These are phyloP conservation scores for Royoungia palumana DNA, from an alignment of 768 basidiomycete genomes.

Conservation along the genomic window DNA sequence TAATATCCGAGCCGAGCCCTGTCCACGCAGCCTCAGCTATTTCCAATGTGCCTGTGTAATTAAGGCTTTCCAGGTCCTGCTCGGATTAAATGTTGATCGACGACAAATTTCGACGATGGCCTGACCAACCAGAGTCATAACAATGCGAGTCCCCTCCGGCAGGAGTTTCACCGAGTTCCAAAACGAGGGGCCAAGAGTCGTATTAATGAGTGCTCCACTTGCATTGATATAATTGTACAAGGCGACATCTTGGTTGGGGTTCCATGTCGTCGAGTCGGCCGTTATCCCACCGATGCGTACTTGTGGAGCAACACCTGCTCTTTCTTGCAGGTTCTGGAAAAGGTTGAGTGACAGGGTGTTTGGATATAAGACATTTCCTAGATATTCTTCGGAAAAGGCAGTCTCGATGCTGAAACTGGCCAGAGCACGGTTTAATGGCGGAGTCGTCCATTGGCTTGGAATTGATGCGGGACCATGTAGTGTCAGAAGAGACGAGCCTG, in stretches of 20 bases:
- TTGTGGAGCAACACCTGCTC: conserved; percentile 45
- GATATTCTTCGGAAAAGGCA: conserved; percentile 49
- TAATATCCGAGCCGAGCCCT: conserved; percentile 35
- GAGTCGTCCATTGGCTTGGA: conserved; percentile 41
- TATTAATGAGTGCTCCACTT: conserved; percentile 45
- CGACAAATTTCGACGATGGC: background rate
- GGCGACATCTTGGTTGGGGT: conserved; percentile 33
- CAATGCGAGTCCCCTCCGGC: conserved; percentile 46
- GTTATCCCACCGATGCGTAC: conserved; percentile 53
- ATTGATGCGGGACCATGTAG: conserved; percentile 41
- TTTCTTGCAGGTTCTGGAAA: conserved; percentile 43
- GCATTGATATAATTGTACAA: conserved; percentile 43
- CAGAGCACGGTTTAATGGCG: conserved; percentile 41
- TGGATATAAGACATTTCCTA: conserved; percentile 44
- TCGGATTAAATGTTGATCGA: background rate
- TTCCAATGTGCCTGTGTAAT: conserved; percentile 39
- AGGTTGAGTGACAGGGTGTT: conserved; percentile 43
- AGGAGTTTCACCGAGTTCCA: conserved; percentile 44
- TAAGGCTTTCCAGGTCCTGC: conserved; percentile 45
- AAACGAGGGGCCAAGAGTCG: conserved; percentile 49
- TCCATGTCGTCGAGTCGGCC: conserved; percentile 51
- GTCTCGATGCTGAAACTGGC: conserved; percentile 57
- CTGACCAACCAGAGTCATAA: conserved; percentile 40
- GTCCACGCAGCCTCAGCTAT: conserved; percentile 43
- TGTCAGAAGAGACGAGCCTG: conserved; percentile 23